Conservation (phyloP, 768 basidiomycete genomes). For the Fomitopsis pulvina region DNA sequence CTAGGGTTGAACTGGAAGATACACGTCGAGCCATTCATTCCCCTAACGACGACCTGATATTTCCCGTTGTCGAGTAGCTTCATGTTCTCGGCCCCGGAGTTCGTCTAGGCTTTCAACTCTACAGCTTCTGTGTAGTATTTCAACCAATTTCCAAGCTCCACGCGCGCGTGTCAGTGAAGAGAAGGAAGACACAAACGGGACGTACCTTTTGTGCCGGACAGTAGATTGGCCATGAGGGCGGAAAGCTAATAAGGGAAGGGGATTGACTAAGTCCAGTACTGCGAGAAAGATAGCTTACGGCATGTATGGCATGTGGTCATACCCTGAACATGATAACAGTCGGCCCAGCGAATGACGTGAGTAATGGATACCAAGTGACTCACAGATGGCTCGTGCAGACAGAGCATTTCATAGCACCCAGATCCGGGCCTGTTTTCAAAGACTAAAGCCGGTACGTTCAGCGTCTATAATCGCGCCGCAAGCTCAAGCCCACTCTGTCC, state of each 20-base stretch:
- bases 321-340: constrained; percentile 24
- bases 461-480: constrained; percentile 57
- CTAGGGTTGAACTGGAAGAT: constrained; percentile 25
- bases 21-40: constrained; percentile 39
- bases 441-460: constrained; percentile 44
- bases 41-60: constrained; percentile 62
- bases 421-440: constrained; percentile 45
- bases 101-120: constrained; percentile 59
- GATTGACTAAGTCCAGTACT: background rate
- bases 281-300: constrained; percentile 32
- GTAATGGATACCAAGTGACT: too few species aligned
- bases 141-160: constrained; percentile 58
- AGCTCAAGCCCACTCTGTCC: constrained; percentile 63
- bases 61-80: constrained; percentile 47
- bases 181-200: background rate
- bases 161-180: background rate
- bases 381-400: constrained; percentile 45
- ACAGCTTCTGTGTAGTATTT: constrained; percentile 53
- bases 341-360: too few species aligned
- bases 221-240: constrained; percentile 11
- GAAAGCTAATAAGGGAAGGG: constrained; percentile 7
- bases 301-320: constrained; percentile 46
- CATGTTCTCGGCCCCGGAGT: constrained; percentile 25
- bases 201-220: constrained; percentile 44
- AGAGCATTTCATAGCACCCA: constrained; percentile 57